Base-by-base conservation (phyloP, 805 yeast genomes). In the Kazachstania kunashirensis region DNA sequence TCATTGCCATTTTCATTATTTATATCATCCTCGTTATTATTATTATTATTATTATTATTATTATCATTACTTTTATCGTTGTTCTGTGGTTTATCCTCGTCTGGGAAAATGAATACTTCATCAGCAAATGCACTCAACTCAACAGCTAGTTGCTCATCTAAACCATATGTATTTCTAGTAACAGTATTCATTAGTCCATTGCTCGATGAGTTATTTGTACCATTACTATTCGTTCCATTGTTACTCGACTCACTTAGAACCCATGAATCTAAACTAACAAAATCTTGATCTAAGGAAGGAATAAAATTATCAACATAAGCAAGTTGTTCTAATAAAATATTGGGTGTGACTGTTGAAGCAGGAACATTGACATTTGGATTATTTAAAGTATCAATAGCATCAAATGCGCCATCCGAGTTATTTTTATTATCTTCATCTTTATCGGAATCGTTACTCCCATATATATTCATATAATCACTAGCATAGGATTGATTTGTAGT, bases 61-160 rank as follows among this genome's bases (percentile, higher is more conserved):
- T 28, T 24, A 29, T 27, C 33, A 21, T 44, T 40, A 14, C 39
- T 40, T 7, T 42, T 42, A 23, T 40, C 37, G n/a, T 48, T 43
- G 13, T 42, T 40, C 13, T 42, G 36, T 16, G 43, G 35, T 27
- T 45, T 46, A 24, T 81, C 89, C 50, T 83, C 92, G 52, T 82
- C 92, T 1, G 89, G 85, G 52, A 82, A 82, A 2, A 82, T 71
- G 46, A 82, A 82, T 2, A 84, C 71, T 41, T 80, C 88, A 48
- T 81, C 88, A 0, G 88, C 89, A 67, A 82, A 82, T 1, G 86
- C 88, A 13, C 84, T 82, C 44, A 82, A 66, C 50, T 82, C 92
- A 13, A 73, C 74, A 5, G 75, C 70, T 18, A 73, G 48, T 35
- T 72, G 69, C 42, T 71, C 76, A 45, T 73, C 77, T 19, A 71